phyloP scores from a whole-genome alignment of 2,329 filamentous ascomycete genomes.

The Alternaria consortialis region DNA sequence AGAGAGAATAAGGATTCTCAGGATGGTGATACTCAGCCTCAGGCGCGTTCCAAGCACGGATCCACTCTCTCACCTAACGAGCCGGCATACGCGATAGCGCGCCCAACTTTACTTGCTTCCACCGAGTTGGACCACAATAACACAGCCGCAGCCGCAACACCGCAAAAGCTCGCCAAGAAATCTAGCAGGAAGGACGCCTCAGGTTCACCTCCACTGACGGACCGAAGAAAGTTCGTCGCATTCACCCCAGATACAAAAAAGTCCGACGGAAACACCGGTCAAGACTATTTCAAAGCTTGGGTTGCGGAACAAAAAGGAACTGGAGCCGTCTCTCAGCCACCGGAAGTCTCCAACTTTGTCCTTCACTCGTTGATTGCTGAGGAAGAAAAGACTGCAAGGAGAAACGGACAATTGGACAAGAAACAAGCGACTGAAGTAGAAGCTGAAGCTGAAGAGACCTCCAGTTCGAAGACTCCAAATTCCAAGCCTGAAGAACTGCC shows the following conservation, averaged over 20 bases:
- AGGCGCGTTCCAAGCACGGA: conserved; percentile 16
- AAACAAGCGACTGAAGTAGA: conserved; percentile 17
- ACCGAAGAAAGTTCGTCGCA: conserved; percentile 66
- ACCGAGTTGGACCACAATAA: conserved; percentile 36
- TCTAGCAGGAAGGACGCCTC: conserved; percentile 28
- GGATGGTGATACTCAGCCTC: conserved; percentile 11
- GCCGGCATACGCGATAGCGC: conserved; percentile 15
- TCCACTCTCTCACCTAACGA: conserved; percentile 36
- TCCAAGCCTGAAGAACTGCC: neutral
- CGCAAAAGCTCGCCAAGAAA: conserved; percentile 25
- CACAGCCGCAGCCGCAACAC: conserved; percentile 23
- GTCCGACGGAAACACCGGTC: conserved; percentile 64
- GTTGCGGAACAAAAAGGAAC: conserved; percentile 45
- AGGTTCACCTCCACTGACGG: conserved; percentile 37
- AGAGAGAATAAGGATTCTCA: conserved; percentile 21
- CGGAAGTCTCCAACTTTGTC: conserved; percentile 38
- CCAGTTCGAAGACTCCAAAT: conserved; percentile 2
- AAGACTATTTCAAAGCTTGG: conserved; percentile 63
- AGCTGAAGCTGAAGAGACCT: conserved; percentile 11
- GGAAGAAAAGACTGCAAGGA: conserved; percentile 26
- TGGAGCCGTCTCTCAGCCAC: conserved; percentile 30
- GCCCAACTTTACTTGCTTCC: conserved; percentile 41
- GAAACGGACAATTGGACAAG: conserved; percentile 26
- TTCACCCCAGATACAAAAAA: conserved; percentile 71
- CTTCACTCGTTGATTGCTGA: conserved; percentile 29